phyloP scores from a whole-genome alignment of 2,329 filamentous ascomycete species.

The Pestalotiopsis sp. region DNA sequence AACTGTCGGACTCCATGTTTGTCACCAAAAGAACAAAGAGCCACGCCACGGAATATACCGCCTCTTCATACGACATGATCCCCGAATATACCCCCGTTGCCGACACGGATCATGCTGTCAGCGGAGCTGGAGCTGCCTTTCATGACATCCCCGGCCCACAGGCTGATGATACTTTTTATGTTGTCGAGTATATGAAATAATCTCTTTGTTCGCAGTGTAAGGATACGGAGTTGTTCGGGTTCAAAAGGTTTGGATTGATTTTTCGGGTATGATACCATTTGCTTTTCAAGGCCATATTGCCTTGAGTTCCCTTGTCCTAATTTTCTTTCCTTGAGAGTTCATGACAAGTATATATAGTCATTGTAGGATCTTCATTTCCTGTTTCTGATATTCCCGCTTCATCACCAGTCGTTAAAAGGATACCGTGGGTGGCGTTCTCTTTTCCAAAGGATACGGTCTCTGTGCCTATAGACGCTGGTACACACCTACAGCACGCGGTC shows the following conservation, averaged over 20 bases:
- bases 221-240: not conserved
- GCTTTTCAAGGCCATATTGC: not conserved
- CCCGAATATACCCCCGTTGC: not conserved
- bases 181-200: not conserved
- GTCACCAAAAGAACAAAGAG: conserved; percentile 13
- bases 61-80: not conserved
- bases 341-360: not conserved
- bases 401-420: not conserved
- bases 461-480: not conserved
- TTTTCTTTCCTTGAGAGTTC: not conserved
- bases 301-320: not conserved
- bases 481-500: not conserved
- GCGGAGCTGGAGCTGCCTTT: conserved; percentile 9
- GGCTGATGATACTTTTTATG: not conserved
- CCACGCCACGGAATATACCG: conserved; percentile 15
- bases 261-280: not conserved
- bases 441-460: not conserved
- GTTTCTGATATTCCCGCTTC: not conserved
- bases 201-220: not conserved
- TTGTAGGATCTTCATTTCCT: no score
- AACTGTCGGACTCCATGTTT: conserved; percentile 18
- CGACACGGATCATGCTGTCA: conserved; percentile 13
- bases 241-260: not conserved
- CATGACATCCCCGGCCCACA: not conserved
- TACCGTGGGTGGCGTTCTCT: not conserved